Evolutionary conservation across 306 rosid species (phyloP), one percentile per base, ranked within the genome.

Genomic region (Vigna mungo): DNA sequence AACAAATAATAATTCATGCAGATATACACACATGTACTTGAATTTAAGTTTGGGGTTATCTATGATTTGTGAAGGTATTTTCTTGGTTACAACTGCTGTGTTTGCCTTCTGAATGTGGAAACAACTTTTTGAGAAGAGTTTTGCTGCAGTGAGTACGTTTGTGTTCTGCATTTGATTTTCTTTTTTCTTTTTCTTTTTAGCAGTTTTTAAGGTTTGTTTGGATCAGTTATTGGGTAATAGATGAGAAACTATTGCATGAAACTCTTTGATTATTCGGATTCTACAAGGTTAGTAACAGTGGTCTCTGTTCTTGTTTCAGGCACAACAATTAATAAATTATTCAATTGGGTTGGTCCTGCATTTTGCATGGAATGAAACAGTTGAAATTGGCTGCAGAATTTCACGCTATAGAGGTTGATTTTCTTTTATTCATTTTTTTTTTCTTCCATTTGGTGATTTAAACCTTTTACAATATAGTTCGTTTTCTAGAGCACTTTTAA

Each of bases 361-460:
- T 44, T 75, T 70, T 71, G 46, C 77, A 49, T 84, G 59, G 79
- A 79, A 90, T 91, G 89, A 86, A 88, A 78, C 94, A 79, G 82
- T 76, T 37, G 32, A 85, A 85, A 77, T 85, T 84, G 75, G 84
- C 74, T 48, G 81, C 83, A 80, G 85, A 86, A 72, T 78, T 80
- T 83, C 84, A 72, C 15, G 65, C 76, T 71, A 88, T 67, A 65
- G 87, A 87, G 96, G 98, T 91, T 84, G 18, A 8, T 14, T 9
- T 36, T 20, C 4, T 2, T 36, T 17, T 16, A 10, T 16, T 74
- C 39, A 34, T 15, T 25, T 43, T 4, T 15, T 39, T 48, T 51
- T 9, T 16, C 6, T 27, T 27, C 4, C 32, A 15, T 39, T 64
- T 52, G 46, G 9, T 61, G 16, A 13, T 52, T 72, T 25, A 77